These are phyloP conservation scores for Arthrinium phaeospermum DNA, from an alignment of 2,329 filamentous ascomycete genomes.

Conservation along the genomic window DNA sequence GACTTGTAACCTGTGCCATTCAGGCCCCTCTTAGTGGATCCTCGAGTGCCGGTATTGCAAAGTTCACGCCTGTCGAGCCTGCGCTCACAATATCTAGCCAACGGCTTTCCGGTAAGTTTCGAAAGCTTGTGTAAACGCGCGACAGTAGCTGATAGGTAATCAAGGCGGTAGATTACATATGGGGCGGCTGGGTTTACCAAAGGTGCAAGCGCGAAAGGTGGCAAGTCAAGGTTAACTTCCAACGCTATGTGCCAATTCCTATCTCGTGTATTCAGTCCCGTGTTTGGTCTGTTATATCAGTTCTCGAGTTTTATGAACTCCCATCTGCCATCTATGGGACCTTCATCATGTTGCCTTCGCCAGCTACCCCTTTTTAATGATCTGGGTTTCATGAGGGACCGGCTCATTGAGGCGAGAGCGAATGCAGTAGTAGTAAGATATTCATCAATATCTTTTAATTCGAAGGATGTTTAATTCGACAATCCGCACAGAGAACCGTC, in stretches of 20 bases:
- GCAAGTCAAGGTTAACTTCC: neutral
- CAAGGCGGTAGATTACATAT: neutral
- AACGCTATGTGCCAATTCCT: neutral
- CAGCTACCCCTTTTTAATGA: constrained; percentile 59
- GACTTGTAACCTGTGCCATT: constrained; percentile 68
- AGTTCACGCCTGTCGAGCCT: constrained; percentile 66
- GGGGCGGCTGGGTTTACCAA: neutral
- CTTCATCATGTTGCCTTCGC: constrained; percentile 72
- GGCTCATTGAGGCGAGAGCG: constrained; percentile 62
- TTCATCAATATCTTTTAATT: constrained; percentile 67
- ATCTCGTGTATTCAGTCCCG: too few relatives aligned
- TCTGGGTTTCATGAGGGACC: constrained; percentile 44
- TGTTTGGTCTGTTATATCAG: too few relatives aligned
- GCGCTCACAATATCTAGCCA: constrained; percentile 52
- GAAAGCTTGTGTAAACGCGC: neutral
- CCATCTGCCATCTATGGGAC: constrained; percentile 79
- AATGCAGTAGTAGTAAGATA: constrained; percentile 71
- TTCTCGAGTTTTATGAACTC: constrained; percentile 66
- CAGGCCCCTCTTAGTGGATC: constrained; percentile 71
- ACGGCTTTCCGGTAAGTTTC: neutral
- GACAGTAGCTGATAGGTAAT: neutral
- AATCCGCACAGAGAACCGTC: too few relatives aligned
- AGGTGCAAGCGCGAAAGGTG: neutral
- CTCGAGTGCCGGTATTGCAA: constrained; percentile 74
- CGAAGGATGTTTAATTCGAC: too few relatives aligned